Base-by-base conservation (phyloP, 2,329 filamentous ascomycete genomes). In the Aspergillus terreus region DNA sequence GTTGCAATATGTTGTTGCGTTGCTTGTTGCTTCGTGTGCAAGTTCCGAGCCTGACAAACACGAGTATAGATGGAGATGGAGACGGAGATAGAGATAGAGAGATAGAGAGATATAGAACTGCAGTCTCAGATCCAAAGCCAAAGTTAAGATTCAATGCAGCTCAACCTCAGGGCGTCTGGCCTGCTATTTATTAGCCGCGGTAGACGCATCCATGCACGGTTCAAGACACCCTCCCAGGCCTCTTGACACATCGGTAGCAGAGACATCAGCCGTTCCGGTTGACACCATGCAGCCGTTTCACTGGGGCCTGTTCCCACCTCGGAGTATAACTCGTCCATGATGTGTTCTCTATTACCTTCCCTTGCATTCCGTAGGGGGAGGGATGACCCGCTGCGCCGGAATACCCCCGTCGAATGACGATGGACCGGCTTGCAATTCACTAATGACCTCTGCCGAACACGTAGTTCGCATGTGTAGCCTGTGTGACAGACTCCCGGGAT, bases 401-500 rank as follows among this genome's bases (percentile, higher is more conserved):
- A 14, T n/a, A 6, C n/a, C 23, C 44, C 44, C n/a, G 19, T 21
- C 33, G 17, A 36, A 36, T 47, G 45, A 35, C 33, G 45, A 35
- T 23, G 36, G 45, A 17, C 25, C 4, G 27, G 27, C 27, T 30
- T 10, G 27, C 27, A 30, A 30, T 10, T 9, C 6, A 30, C 27
- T 30, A 30, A 30, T 30, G 33, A 17, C 15, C 7, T 14, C 35
- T 14, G n/a, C 23, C 21, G n/a, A 47, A 47, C 46, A 47, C 46
- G 46, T 47, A 47, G 46, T 47, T 47, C 46, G 46, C 46, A 47
- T 36, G 33, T 17, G 15, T 40, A 47, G 45, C 19, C 23, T 47
- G 46, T 47, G 46, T 47, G 46, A 47, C 46, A 35, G 46, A 41
- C 35, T 47, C 17, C 25, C 46, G 46, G 46, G 46, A 47, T 25